A percentile compares a stretch with the other conserved stretches of the same genome.
Conservation (phyloP, 306 rosid genomes). For the Leucaena leucocephala region DNA sequence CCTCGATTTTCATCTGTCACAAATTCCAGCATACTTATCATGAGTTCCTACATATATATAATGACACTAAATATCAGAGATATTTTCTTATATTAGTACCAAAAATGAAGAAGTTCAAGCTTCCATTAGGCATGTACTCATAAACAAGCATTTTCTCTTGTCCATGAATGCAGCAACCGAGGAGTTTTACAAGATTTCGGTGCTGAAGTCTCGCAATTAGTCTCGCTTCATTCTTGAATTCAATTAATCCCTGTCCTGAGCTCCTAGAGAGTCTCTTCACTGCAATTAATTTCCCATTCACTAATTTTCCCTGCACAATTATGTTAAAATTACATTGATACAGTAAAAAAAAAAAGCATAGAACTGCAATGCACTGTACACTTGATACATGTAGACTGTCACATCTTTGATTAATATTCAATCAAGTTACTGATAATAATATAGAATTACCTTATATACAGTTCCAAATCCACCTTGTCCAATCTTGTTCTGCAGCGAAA, state of each 20-base stretch:
- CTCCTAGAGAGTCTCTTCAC: slow-evolving; percentile 35
- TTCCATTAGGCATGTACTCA: slow-evolving; percentile 25
- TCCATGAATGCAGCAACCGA: slow-evolving; percentile 10
- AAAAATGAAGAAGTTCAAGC: slow-evolving; percentile 14
- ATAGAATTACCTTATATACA: slow-evolving; percentile 40
- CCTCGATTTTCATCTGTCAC: slow-evolving; percentile 3
- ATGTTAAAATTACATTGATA: background rate
- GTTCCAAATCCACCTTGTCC: slow-evolving; percentile 50
- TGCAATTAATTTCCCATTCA: slow-evolving; percentile 41
- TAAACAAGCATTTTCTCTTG: slow-evolving; percentile 8
- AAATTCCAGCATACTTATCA: background rate
- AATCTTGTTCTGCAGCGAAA: slow-evolving; percentile 25
- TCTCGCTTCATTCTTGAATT: slow-evolving; percentile 18
- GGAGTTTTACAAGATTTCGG: slow-evolving; percentile 22
- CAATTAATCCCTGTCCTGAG: slow-evolving; percentile 6
- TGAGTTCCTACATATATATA: background rate
- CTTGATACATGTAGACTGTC: background rate
- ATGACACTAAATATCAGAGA: background rate
- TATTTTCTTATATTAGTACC: background rate
- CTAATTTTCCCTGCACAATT: slow-evolving; percentile 38
- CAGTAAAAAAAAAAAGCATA: background rate
- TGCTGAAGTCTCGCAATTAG: slow-evolving; percentile 23
- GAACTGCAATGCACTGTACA: background rate
- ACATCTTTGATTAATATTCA: background rate
- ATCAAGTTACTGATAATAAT: background rate